A percentile compares a stretch with the other conserved stretches of the same genome.
Evolutionary conservation across 2,329 filamentous ascomycete genomes (phyloP).

Genomic region (Penicillium italicum): DNA sequence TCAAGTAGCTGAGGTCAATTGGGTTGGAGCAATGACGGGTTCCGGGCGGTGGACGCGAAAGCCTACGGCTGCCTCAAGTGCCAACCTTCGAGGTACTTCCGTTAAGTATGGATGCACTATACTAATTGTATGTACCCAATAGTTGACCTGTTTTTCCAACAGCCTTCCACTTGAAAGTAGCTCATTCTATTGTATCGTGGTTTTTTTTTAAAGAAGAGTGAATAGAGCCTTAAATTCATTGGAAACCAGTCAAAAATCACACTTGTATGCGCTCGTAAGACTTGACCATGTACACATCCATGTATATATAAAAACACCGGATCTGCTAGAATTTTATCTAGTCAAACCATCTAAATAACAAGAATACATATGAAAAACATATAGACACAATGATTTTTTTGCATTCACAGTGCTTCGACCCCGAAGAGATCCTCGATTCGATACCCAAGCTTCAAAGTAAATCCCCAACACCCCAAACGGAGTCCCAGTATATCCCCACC

Average conservation of each 20-base stretch:
- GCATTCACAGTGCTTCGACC: conserved; percentile 32
- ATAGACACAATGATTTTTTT: conserved; percentile 32
- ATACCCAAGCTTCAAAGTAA: conserved; percentile 37
- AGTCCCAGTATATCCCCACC: conserved; percentile 39
- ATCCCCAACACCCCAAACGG: conserved; percentile 41
- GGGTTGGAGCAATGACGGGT: conserved; percentile 25
- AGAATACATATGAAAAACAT: conserved; percentile 23
- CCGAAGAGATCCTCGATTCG: conserved; percentile 22
- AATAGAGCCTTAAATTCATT: background rate
- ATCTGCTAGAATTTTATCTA: background rate
- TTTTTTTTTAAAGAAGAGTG: no score
- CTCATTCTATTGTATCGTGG: no score
- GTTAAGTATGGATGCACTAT: background rate
- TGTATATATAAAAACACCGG: background rate
- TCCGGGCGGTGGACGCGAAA: conserved; percentile 28
- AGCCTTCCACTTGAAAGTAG: no score
- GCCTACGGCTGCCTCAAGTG: conserved; percentile 23
- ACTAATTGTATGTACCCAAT: conserved; percentile 3
- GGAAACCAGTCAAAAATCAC: no score
- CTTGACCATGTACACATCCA: background rate
- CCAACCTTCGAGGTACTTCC: background rate
- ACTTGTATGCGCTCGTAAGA: background rate
- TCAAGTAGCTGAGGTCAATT: conserved; percentile 15
- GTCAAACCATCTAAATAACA: background rate
- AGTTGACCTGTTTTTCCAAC: background rate